Base-by-base conservation (phyloP, 2,329 filamentous ascomycete species). In the Orbilia brochopaga region DNA sequence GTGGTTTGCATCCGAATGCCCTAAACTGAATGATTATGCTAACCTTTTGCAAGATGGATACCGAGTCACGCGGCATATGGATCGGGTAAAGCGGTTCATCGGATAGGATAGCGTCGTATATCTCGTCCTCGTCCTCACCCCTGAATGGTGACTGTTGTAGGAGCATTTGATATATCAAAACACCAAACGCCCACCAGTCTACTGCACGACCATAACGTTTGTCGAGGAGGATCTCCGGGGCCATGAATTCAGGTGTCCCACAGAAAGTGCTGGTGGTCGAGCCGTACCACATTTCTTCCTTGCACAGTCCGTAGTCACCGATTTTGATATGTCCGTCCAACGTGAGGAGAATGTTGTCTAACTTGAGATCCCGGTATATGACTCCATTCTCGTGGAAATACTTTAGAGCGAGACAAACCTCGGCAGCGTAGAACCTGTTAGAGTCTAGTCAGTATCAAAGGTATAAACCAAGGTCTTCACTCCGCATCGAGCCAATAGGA, bases 341-440 rank as follows among this genome's bases (percentile, higher is more conserved):
- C 0, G 92, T 95, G 77, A 99, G 83, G 52, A 99, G 85, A 78
- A 99, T 99, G 79, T 99, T 91, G 80, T 91, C 88, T 69, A 90
- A 83, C 79, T 91, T 91, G 79, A 91, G 80, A 81, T 91, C 88
- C 80, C 88, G 87, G 81, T 99, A 99, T 76, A 99, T 97, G 78
- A 99, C 94, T 62, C 94, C 94, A 79, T 99, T 97, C 80, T 99
- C 94, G 78, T 99, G 94, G 85, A 99, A 97, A 80, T 99, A 99
- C 80, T 99, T 99, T 77, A 99, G 83, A 15, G 94, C 94, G 78
- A 99, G 81, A 83, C 94, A 97, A 61, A 99, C 95, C 80, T 99
- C 94, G 11, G 93, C 92, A 53, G 94, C 95, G 78, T 99, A 99
- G 80, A 99, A 99, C 76, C 90, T 92, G 76, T 1, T 40, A 56